Percentiles rank a stretch among this genome's conserved stretches.
Evolutionary conservation across 2,329 filamentous ascomycete genomes (phyloP).

Genomic region (Lasiodiplodia citricola): DNA sequence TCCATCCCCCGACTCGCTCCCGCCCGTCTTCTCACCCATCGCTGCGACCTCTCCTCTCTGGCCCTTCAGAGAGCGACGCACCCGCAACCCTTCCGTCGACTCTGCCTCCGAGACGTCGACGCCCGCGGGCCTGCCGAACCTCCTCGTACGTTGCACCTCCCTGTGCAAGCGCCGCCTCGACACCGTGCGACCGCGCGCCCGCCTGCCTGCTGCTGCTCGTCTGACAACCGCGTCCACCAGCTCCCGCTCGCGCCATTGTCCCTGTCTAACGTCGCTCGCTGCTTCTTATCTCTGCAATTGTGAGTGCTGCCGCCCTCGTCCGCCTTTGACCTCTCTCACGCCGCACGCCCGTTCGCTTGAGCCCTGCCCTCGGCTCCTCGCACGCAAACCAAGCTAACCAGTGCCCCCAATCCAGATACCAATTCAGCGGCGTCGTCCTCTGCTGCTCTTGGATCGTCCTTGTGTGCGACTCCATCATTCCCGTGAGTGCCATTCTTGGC

Average conservation of each 20-base stretch:
- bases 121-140: background rate
- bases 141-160: constrained; percentile 18
- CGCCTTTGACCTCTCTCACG: background rate
- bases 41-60: constrained; percentile 3
- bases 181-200: constrained; percentile 16
- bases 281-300: background rate
- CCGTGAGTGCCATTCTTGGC: constrained; percentile 27
- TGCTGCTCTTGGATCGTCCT: constrained; percentile 12
- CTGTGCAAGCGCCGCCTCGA: constrained; percentile 14
- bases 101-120: background rate
- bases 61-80: constrained; percentile 4
- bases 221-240: background rate
- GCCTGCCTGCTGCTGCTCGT: constrained; percentile 15
- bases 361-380: constrained; percentile 2
- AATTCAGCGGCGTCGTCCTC: constrained; percentile 11
- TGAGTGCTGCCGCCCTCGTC: background rate
- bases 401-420: constrained; percentile 22
- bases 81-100: background rate
- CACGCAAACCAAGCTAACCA: constrained; percentile 1
- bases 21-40: constrained; percentile 12
- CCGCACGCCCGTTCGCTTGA: background rate
- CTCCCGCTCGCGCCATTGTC: constrained; percentile 12
- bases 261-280: constrained; percentile 16
- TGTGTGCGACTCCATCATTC: constrained; percentile 15
- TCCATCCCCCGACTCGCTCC: constrained; percentile 15